phyloP scores from a whole-genome alignment of 345 rosid genomes.

The Iberis pinnata region DNA sequence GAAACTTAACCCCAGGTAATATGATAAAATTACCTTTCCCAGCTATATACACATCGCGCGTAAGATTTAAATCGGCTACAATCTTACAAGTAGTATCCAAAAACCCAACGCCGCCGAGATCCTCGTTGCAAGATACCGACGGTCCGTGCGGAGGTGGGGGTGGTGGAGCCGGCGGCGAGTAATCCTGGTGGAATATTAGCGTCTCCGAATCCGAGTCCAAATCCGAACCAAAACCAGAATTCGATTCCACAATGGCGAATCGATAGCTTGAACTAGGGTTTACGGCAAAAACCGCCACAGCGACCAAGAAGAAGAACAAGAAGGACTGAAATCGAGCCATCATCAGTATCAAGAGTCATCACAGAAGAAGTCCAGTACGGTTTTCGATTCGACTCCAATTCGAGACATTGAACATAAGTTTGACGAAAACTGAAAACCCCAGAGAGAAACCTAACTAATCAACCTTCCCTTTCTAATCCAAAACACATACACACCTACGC shows the following conservation, averaged over 20 bases:
- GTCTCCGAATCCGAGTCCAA: slow-evolving; percentile 40
- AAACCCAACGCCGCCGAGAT: slow-evolving; percentile 82
- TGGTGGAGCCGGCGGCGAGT: slow-evolving; percentile 94
- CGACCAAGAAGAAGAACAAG: slow-evolving; percentile 27
- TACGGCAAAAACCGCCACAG: slow-evolving; percentile 28
- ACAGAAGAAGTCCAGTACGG: slow-evolving; percentile 36
- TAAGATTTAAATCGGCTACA: slow-evolving; percentile 75
- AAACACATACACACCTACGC: slow-evolving; percentile 5
- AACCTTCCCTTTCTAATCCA: background rate
- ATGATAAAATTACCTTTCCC: slow-evolving; percentile 78
- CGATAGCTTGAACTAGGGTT: slow-evolving; percentile 33
- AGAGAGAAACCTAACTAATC: slow-evolving; percentile 5
- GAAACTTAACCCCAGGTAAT: slow-evolving; percentile 62
- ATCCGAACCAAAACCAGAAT: slow-evolving; percentile 31
- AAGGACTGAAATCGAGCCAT: slow-evolving; percentile 52
- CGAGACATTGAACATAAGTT: slow-evolving; percentile 26
- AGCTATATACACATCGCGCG: slow-evolving; percentile 67
- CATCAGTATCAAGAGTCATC: slow-evolving; percentile 45
- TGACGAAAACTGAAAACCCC: slow-evolving; percentile 15
- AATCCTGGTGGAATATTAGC: slow-evolving; percentile 67
- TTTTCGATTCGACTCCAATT: slow-evolving; percentile 33
- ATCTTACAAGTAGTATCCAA: slow-evolving; percentile 85
- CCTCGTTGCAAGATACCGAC: slow-evolving; percentile 75
- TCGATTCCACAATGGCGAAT: slow-evolving; percentile 41
- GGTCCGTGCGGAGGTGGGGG: slow-evolving; percentile 97